Percentiles rank a stretch among this genome's conserved stretches.
Evolutionary conservation across 139 green algal species (phyloP).

Genomic region (Auxenochlorella protothecoides): DNA sequence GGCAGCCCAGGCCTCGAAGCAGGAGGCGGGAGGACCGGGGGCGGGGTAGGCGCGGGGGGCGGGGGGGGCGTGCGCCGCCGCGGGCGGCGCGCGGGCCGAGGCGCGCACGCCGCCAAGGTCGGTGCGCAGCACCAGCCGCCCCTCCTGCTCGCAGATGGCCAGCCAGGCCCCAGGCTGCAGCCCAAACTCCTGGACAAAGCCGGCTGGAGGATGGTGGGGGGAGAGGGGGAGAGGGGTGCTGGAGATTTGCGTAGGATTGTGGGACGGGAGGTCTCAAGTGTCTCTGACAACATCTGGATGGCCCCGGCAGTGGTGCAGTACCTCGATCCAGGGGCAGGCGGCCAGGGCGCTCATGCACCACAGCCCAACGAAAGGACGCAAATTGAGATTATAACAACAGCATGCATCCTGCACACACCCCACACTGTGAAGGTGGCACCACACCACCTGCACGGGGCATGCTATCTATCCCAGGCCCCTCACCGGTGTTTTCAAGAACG

Average conservation of each 20-base stretch:
- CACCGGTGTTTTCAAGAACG: background rate
- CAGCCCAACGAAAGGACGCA: background rate
- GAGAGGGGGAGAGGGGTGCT: background rate
- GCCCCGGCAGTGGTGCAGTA: no score
- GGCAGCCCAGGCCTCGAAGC: no score
- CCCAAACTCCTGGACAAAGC: background rate
- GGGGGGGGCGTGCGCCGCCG: background rate
- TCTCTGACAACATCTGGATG: no score
- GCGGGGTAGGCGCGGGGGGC: no score
- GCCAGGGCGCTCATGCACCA: background rate
- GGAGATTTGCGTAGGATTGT: background rate
- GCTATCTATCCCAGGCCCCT: background rate
- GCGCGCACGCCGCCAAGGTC: background rate
- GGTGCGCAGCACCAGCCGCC: background rate
- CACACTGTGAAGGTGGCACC: background rate
- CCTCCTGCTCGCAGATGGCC: background rate
- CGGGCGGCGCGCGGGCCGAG: no score
- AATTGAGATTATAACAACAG: background rate
- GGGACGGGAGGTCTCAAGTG: no score
- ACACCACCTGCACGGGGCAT: background rate
- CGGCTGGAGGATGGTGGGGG: background rate
- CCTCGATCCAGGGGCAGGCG: no score
- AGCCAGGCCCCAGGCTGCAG: background rate
- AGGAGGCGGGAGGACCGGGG: no score
- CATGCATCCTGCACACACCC: background rate